Percentiles rank a stretch among this genome's conserved stretches.
Conservation (phyloP, 306 rosid species). For the Neltuma alba region DNA sequence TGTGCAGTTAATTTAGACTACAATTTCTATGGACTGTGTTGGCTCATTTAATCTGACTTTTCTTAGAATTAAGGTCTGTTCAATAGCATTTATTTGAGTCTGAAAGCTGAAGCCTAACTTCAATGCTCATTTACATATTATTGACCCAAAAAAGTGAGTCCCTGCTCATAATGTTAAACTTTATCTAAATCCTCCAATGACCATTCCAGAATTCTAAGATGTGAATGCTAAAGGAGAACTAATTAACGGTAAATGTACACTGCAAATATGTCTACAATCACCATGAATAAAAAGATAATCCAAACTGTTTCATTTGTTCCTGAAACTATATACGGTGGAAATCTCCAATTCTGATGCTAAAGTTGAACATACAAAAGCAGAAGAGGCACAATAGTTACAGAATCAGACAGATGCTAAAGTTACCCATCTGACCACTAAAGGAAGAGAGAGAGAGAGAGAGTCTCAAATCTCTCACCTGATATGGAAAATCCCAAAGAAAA, state of each 20-base stretch:
- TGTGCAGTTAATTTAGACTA: background rate
- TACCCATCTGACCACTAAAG: slow-evolving; percentile 13
- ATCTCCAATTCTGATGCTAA: slow-evolving; percentile 26
- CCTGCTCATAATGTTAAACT: background rate
- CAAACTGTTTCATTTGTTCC: background rate
- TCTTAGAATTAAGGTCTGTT: too few species aligned
- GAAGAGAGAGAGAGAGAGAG: slow-evolving; percentile 1
- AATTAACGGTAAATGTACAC: background rate
- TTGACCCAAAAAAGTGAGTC: background rate
- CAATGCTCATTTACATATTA: background rate
- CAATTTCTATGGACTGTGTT: background rate
- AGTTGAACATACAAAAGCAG: slow-evolving; percentile 22
- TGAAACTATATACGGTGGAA: slow-evolving; percentile 19
- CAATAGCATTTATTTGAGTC: background rate
- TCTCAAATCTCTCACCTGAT: slow-evolving; percentile 34
- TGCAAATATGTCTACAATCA: slow-evolving; percentile 23
- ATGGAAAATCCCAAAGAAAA: slow-evolving; percentile 50
- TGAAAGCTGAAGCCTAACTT: background rate
- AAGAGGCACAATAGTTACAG: slow-evolving; percentile 31
- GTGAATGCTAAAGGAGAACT: slow-evolving; percentile 15
- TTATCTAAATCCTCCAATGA: background rate
- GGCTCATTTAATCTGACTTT: too few species aligned
- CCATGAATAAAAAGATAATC: background rate
- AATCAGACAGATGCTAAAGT: slow-evolving; percentile 39
- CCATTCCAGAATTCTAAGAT: slow-evolving; percentile 3